phyloP scores from a whole-genome alignment of 805 yeast species.

The Wickerhamomyces pijperi region DNA sequence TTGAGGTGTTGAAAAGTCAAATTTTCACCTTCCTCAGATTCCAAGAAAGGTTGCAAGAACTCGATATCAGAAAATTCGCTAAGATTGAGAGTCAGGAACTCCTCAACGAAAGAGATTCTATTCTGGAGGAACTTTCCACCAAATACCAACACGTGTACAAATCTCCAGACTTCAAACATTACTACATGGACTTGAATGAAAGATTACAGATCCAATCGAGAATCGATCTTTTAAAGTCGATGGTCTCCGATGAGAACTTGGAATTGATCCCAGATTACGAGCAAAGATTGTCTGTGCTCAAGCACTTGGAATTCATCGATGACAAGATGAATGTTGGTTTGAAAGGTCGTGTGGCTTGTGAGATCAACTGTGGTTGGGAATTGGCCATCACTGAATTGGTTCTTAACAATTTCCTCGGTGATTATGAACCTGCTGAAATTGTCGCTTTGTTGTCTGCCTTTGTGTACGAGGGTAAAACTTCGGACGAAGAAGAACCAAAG shows the following conservation, averaged over 20 bases:
- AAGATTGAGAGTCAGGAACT: conserved; percentile 25
- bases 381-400: conserved; percentile 79
- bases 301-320: conserved; percentile 75
- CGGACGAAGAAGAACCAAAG: conserved; percentile 46
- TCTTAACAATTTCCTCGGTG: conserved; percentile 84
- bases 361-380: conserved; percentile 86
- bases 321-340: conserved; percentile 61
- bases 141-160: conserved; percentile 15
- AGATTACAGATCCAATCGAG: conserved; percentile 34
- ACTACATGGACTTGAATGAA: conserved; percentile 33
- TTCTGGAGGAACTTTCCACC: conserved; percentile 21
- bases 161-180: conserved; percentile 33
- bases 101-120: conserved; percentile 25
- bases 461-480: conserved; percentile 74
- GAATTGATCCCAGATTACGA: conserved; percentile 90
- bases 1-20: conserved; percentile 25
- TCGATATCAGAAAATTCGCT: conserved; percentile 26
- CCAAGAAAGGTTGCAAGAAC: conserved; percentile 33
- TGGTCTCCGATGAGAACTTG: conserved; percentile 78
- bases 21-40: conserved; percentile 24
- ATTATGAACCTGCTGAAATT: conserved; percentile 90
- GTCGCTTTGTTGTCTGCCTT: conserved; percentile 90
- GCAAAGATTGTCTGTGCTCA: conserved; percentile 71
- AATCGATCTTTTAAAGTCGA: conserved; percentile 43
- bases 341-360: conserved; percentile 92